Evolutionary conservation across 164 flowering plant species (phyloP), one percentile per base, ranked within the genome.

Genomic region (Nymphaea thermarum): DNA sequence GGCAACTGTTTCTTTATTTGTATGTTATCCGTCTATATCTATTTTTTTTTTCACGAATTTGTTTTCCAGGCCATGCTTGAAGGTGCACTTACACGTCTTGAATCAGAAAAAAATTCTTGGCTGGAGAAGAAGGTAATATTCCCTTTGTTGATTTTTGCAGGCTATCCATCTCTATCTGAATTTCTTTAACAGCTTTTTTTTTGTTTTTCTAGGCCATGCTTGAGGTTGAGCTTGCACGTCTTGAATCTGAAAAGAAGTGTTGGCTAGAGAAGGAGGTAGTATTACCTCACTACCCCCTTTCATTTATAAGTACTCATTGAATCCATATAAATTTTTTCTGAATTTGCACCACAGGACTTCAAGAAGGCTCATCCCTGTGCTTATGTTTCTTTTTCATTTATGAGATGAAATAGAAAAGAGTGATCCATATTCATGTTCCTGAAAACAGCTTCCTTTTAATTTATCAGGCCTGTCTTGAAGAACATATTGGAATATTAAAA

Each of bases 401-500:
- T 15, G 8, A 15, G 57, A 51, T 8, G 14, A 51, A 8, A 10
- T 8, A 51, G 57, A 15, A 51, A 15, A 15, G 14, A 51, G 14
- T 10, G 14, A 51, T 51, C 14, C 14, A 51, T 51, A 8, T 51
- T 51, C 57, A 7, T 2, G 14, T 51, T 51, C 57, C 57, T 51
- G 14, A 51, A 51, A 51, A 15, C 12, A 51, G 8, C 57, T 51
- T 8, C 3, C 14, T 10, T 15, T 8, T 15, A 51, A 51, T 62
- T 41, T 62, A 6, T 17, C 64, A 62, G 64, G 18, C 7, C 7
- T 10, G 7, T 41, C 53, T 72, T 10, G 74, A 72, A 55, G 67
- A 72, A 67, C 44, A 72, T 17, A 47, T 72, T 18, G 57, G 59
- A 67, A 66, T 36, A 44, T 63, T 72, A 59, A 78, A 86, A 71